Evolutionary conservation across 164 flowering plant species (phyloP).

Genomic region (Berberis thunbergii): DNA sequence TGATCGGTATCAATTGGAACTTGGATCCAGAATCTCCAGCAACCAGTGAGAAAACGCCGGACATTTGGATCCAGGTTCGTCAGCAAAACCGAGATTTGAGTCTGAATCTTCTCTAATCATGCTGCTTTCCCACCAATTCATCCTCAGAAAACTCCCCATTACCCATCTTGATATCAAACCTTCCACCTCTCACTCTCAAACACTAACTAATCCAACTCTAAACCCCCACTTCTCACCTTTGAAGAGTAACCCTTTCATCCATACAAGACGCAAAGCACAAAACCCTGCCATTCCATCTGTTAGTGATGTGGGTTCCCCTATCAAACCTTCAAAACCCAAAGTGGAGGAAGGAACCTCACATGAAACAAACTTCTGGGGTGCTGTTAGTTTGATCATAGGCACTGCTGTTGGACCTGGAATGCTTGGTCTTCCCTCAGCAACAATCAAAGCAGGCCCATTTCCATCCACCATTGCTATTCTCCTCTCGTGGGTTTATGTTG

Average conservation of each 20-base stretch:
- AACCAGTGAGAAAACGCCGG: too few species aligned
- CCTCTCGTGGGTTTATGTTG: slow-evolving; percentile 55
- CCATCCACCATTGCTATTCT: slow-evolving; percentile 52
- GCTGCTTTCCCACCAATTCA: background rate
- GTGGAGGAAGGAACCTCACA: background rate
- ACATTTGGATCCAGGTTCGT: too few species aligned
- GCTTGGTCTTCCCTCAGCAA: slow-evolving; percentile 56
- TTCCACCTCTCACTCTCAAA: background rate
- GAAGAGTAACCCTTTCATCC: too few species aligned
- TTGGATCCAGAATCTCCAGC: too few species aligned
- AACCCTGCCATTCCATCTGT: background rate
- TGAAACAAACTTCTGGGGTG: slow-evolving; percentile 59
- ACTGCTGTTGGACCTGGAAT: slow-evolving; percentile 79
- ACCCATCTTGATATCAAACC: background rate
- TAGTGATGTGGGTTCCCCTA: background rate
- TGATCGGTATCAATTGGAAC: too few species aligned
- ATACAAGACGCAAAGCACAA: background rate
- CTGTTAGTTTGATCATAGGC: slow-evolving; percentile 55
- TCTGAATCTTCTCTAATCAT: too few species aligned
- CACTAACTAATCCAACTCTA: background rate
- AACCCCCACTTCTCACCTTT: background rate
- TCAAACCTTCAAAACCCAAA: background rate
- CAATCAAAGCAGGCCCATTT: slow-evolving; percentile 52
- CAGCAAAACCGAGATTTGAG: too few species aligned
- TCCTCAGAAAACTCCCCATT: background rate